These are phyloP conservation scores for Crithidia brevicula DNA, from an alignment of 208 protist species.

Conservation along the genomic window DNA sequence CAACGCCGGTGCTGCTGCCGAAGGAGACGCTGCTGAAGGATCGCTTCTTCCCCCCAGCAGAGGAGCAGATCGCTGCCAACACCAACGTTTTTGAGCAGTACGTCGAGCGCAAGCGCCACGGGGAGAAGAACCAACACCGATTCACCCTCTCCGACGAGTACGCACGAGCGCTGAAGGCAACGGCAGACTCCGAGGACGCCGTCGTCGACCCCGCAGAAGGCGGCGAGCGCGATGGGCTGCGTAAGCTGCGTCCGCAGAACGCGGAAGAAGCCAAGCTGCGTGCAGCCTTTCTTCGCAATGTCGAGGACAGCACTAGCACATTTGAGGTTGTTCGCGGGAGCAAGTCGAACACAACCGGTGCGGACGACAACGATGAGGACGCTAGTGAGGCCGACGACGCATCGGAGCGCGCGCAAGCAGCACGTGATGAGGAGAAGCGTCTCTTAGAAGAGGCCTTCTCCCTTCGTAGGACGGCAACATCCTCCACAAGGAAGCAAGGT, in stretches of 20 bases:
- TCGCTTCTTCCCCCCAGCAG: slow-evolving; percentile 72
- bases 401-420: slow-evolving; percentile 1
- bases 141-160: slow-evolving; percentile 90
- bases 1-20: slow-evolving; percentile 15
- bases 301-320: slow-evolving; percentile 52
- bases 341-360: slow-evolving; percentile 12
- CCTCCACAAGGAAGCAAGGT: slow-evolving; percentile 2
- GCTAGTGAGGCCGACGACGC: slow-evolving; percentile 10
- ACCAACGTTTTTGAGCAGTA: slow-evolving; percentile 55
- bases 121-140: slow-evolving; percentile 10
- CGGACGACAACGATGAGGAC: slow-evolving; percentile 15
- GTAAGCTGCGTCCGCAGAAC: slow-evolving; percentile 64
- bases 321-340: slow-evolving; percentile 46
- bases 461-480: slow-evolving; percentile 1
- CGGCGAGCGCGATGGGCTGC: slow-evolving; percentile 35
- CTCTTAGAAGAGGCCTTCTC: slow-evolving; percentile 35
- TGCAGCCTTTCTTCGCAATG: slow-evolving; percentile 68
- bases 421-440: slow-evolving; percentile 23
- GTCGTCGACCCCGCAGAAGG: slow-evolving; percentile 35
- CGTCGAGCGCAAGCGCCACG: slow-evolving; percentile 27
- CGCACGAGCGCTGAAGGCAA: slow-evolving; percentile 54
- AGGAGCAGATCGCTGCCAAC: slow-evolving; percentile 78
- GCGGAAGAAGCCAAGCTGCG: slow-evolving; percentile 69
- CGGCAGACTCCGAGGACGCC: slow-evolving; percentile 37
- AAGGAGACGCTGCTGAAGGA: slow-evolving; percentile 39